Evolutionary conservation across 116 monocot species (phyloP).

Genomic region (Zostera marina): DNA sequence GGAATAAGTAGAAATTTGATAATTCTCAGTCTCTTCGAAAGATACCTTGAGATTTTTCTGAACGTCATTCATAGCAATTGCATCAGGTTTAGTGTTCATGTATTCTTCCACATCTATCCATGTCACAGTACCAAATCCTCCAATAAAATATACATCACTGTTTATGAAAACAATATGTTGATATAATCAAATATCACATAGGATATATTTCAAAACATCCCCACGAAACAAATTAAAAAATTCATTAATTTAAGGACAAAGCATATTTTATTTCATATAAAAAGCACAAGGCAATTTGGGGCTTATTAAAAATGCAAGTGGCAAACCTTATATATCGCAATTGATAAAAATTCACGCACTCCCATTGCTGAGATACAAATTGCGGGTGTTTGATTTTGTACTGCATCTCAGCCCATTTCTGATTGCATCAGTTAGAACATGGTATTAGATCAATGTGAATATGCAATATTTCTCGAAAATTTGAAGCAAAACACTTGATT

Average conservation of each 20-base stretch:
- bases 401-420: constrained; percentile 83
- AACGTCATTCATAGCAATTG: constrained; percentile 72
- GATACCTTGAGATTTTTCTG: constrained; percentile 79
- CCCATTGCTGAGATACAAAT: constrained; percentile 96
- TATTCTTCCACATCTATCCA: constrained; percentile 93
- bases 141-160: constrained; percentile 95
- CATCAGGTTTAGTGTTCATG: constrained; percentile 58
- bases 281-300: neutral
- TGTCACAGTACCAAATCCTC: constrained; percentile 93
- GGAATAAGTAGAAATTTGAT: neutral
- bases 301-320: neutral
- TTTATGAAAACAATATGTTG: constrained; percentile 4
- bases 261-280: no score
- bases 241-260: no score
- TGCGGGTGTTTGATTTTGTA: constrained; percentile 83
- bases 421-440: neutral
- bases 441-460: neutral
- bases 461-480: no score
- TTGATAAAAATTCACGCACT: constrained; percentile 85
- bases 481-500: no score
- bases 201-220: no score
- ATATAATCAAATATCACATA: neutral
- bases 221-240: no score
- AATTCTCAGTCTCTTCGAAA: neutral
- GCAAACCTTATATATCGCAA: constrained; percentile 78